Evolutionary conservation across 768 basidiomycete genomes (phyloP), one percentile per base, ranked within the genome.

Genomic region (Pisolithus sp.): DNA sequence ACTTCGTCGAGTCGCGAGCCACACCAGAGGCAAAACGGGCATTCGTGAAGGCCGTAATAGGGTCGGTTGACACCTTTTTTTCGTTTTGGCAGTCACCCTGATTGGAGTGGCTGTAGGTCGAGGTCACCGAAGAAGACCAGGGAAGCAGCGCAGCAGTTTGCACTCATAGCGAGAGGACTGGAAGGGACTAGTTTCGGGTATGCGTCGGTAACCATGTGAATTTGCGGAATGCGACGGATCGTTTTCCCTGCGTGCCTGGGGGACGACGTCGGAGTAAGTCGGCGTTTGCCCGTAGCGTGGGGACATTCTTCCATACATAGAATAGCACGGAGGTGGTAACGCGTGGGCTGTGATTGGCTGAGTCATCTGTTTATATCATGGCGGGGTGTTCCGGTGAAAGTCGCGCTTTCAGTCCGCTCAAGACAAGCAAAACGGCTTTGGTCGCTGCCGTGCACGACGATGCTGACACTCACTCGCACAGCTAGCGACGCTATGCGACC

Each of bases 181-280:
- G 89, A 90, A 58, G 89, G 86, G 7, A 86, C 90, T 8, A 84
- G 80, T 54, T 94, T 93, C 66, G 92, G 92, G 7, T 91, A 87
- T 65, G 82, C 89, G 2, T 82, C 84, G 4, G 72, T 82, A 48
- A 73, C 75, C 34, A 79, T 81, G 77, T 81, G 55, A 67, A 37
- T 36, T 13, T 10, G 17, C 26, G 34, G 34, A 34, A 34, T 13
- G 34, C 34, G 34, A 34, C 34, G 34, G 34, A 31, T 31, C 30
- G 30, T 31, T 9, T 31, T 26, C 5, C 30, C 8, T 8, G 30
- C 8, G 31, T 34, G 34, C 34, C 13, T 34, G 4, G 9, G 30
- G 30, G 9, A 10, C 51, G n/a, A n/a, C n/a, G 7, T 43, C 43
- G 43, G 43, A 7, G 1, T 15, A 44, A 24, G 24, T 45, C 43